A percentile compares a stretch with the other conserved stretches of the same genome.
Conservation (phyloP, 2,329 filamentous ascomycete species). For the Curvularia sp. region DNA sequence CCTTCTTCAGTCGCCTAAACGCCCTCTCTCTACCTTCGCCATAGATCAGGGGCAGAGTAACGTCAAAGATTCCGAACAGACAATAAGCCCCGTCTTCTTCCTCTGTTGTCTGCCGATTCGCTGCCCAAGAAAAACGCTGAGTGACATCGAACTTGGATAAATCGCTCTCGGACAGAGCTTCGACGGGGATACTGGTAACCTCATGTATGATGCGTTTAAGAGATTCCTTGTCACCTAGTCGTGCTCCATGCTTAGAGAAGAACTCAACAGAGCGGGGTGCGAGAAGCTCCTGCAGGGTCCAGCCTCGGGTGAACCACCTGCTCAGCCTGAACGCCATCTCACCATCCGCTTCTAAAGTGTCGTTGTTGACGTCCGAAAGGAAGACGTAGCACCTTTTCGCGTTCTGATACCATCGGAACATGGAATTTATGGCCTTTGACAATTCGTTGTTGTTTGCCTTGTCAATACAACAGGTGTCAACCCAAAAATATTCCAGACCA, state of each 20-base stretch:
- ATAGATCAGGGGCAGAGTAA: slow-evolving; percentile 21
- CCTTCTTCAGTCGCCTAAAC: too few species aligned
- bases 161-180: slow-evolving; percentile 10
- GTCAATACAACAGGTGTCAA: slow-evolving; percentile 3
- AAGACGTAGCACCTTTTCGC: slow-evolving; percentile 28
- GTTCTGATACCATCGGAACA: slow-evolving; percentile 29
- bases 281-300: slow-evolving; percentile 30
- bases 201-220: slow-evolving; percentile 14
- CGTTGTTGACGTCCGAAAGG: slow-evolving; percentile 19
- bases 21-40: slow-evolving; percentile 20
- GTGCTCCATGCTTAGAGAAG: slow-evolving; percentile 16
- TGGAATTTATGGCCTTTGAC: slow-evolving; percentile 19
- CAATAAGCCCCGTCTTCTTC: slow-evolving; percentile 28
- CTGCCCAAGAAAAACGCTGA: slow-evolving; percentile 31
- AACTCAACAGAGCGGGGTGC: slow-evolving; percentile 22
- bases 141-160: slow-evolving; percentile 17
- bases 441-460: neutral
- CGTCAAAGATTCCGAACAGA: slow-evolving; percentile 24
- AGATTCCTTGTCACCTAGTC: slow-evolving; percentile 17
- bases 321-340: slow-evolving; percentile 12
- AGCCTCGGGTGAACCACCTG: slow-evolving; percentile 29
- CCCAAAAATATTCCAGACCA: slow-evolving; percentile 8
- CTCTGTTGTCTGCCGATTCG: slow-evolving; percentile 29
- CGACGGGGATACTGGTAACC: slow-evolving; percentile 16
- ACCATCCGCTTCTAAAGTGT: neutral